Percentiles rank a stretch among this genome's conserved stretches.
Conservation (phyloP, 225 moss, liverwort and hornwort genomes). For the Pseudoscleropodium purum region DNA sequence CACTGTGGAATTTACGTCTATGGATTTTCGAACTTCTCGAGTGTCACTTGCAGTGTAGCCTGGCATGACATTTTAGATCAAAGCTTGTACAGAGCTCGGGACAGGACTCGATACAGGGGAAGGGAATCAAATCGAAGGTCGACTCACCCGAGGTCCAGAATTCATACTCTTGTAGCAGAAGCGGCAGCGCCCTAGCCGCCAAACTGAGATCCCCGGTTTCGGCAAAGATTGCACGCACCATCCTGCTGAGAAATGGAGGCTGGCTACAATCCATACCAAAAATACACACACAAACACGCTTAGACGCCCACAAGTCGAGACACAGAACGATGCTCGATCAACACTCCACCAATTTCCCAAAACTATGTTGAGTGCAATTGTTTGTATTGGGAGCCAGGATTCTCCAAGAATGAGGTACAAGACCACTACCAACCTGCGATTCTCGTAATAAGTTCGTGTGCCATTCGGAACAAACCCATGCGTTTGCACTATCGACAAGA, state of each 20-base stretch:
- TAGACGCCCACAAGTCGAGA: neutral
- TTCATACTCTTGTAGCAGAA: constrained; percentile 43
- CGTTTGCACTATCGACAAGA: constrained; percentile 43
- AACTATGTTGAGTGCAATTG: neutral
- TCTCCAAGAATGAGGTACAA: neutral
- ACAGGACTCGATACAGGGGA: neutral
- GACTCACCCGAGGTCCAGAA: constrained; percentile 50
- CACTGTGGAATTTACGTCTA: neutral
- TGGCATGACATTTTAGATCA: neutral
- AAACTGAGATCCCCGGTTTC: constrained; percentile 42
- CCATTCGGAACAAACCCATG: constrained; percentile 87
- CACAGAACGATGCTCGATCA: neutral
- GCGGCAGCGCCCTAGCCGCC: constrained; percentile 45
- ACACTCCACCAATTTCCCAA: neutral
- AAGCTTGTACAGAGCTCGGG: neutral
- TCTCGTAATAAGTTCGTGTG: constrained; percentile 72
- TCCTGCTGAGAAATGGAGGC: constrained; percentile 77
- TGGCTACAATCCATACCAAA: constrained; percentile 45
- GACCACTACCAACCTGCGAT: constrained; percentile 47
- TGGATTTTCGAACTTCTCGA: too few species aligned
- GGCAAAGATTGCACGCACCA: constrained; percentile 58
- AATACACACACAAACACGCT: neutral
- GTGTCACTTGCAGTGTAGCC: neutral
- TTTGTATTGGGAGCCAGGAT: neutral
- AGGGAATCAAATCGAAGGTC: neutral